phyloP scores from a whole-genome alignment of 495 filamentous ascomycete genomes.

The Penicillium silybi region DNA sequence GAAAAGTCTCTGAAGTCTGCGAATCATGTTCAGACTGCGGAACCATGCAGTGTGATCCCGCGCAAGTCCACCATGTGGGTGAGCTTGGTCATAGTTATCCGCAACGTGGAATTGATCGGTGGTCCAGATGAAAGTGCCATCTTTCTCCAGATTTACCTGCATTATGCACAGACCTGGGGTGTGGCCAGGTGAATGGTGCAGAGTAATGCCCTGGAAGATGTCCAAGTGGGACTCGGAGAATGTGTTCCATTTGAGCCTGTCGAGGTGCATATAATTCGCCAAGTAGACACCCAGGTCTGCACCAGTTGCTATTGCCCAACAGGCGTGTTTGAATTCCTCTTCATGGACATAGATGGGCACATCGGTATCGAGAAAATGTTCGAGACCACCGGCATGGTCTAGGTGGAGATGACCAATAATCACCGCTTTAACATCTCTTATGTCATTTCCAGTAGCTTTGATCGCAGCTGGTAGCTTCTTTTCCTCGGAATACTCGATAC shows the following conservation, averaged over 20 bases:
- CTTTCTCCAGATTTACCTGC: background rate
- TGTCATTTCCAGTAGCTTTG: slow-evolving; percentile 41
- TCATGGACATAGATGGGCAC: slow-evolving; percentile 53
- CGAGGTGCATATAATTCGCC: slow-evolving; percentile 32
- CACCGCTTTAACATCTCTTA: slow-evolving; percentile 50
- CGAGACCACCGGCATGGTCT: slow-evolving; percentile 52
- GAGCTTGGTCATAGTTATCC: slow-evolving; percentile 16
- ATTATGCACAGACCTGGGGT: slow-evolving; percentile 37
- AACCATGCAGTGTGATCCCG: slow-evolving; percentile 43
- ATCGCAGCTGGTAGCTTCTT: slow-evolving; percentile 46
- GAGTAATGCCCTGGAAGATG: slow-evolving; percentile 32
- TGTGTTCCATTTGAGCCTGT: slow-evolving; percentile 33
- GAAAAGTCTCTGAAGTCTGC: slow-evolving; percentile 30
- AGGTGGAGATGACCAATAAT: slow-evolving; percentile 53
- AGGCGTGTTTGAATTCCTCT: slow-evolving; percentile 47
- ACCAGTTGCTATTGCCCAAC: slow-evolving; percentile 41
- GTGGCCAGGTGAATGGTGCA: slow-evolving; percentile 39
- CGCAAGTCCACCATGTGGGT: slow-evolving; percentile 42
- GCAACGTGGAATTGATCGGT: background rate
- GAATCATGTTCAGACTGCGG: slow-evolving; percentile 36
- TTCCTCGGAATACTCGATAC: slow-evolving; percentile 34
- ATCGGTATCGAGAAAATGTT: slow-evolving; percentile 44
- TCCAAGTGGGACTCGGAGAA: slow-evolving; percentile 30
- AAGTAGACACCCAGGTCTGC: slow-evolving; percentile 45
- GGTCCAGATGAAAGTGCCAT: background rate